These are phyloP conservation scores for Penicillium sp. DNA, from an alignment of 2,329 filamentous ascomycete genomes.

Conservation along the genomic window DNA sequence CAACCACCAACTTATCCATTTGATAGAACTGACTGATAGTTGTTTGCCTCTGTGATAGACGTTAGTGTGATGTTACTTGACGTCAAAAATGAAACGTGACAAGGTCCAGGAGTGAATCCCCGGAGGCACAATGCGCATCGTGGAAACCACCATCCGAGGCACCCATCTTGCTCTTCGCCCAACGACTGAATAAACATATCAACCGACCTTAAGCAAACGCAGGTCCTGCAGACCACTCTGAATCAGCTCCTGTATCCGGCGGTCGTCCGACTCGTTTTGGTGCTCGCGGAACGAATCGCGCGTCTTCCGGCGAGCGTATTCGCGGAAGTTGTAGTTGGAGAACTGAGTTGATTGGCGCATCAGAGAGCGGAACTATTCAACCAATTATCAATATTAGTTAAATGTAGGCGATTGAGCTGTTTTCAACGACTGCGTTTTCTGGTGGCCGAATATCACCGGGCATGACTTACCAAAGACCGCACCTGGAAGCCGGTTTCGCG, in stretches of 20 bases:
- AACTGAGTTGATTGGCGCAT: slow-evolving; percentile 85
- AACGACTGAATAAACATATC: background rate
- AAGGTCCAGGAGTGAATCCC: background rate
- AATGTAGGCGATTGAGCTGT: background rate
- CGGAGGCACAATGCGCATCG: background rate
- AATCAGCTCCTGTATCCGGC: slow-evolving; percentile 81
- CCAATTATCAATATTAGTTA: background rate
- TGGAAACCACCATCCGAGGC: background rate
- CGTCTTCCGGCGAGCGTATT: slow-evolving; percentile 90
- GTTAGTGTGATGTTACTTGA: slow-evolving; percentile 35
- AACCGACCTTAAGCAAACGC: slow-evolving; percentile 82
- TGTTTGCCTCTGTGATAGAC: slow-evolving; percentile 77
- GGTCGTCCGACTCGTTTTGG: slow-evolving; percentile 68
- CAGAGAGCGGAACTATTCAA: slow-evolving; percentile 79
- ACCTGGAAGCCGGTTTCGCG: slow-evolving; percentile 49
- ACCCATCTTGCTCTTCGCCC: background rate
- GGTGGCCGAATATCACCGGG: background rate
- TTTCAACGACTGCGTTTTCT: background rate
- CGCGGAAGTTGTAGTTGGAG: slow-evolving; percentile 93
- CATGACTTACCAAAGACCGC: slow-evolving; percentile 46
- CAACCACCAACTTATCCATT: slow-evolving; percentile 85
- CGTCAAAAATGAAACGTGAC: background rate
- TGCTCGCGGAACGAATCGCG: slow-evolving; percentile 87
- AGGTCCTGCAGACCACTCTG: slow-evolving; percentile 86
- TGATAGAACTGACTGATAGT: slow-evolving; percentile 94